phyloP scores from a whole-genome alignment of 228 moss, liverwort and hornwort species.

The Sphagnum magellanicum region DNA sequence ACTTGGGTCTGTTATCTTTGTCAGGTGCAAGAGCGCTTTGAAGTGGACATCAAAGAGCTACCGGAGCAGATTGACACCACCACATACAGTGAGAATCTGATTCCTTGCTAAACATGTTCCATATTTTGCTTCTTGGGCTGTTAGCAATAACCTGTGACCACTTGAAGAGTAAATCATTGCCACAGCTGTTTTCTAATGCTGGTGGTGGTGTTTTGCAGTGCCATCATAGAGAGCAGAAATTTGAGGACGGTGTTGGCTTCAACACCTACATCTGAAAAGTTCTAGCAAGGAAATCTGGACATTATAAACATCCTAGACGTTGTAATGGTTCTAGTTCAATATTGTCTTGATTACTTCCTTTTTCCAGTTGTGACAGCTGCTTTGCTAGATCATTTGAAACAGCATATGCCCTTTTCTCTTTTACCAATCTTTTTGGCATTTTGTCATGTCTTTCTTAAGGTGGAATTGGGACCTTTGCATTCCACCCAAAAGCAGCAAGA shows the following conservation, averaged over 20 bases:
- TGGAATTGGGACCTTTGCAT: too few relatives aligned
- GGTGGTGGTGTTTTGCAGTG: background rate
- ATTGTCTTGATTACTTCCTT: too few relatives aligned
- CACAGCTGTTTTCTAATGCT: background rate
- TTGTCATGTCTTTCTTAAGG: too few relatives aligned
- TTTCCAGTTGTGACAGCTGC: too few relatives aligned
- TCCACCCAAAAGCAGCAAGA: too few relatives aligned
- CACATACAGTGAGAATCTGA: conserved; percentile 64
- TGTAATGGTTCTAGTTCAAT: too few relatives aligned
- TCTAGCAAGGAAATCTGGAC: too few relatives aligned
- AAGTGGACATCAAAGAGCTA: conserved; percentile 92
- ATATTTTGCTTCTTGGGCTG: background rate
- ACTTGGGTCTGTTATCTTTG: background rate
- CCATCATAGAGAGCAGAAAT: background rate
- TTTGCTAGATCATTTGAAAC: too few relatives aligned
- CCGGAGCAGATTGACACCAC: conserved; percentile 95
- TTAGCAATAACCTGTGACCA: background rate
- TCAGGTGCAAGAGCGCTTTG: conserved; percentile 96
- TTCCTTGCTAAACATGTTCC: background rate
- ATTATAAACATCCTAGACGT: too few relatives aligned
- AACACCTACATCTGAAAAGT: too few relatives aligned
- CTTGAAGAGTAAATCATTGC: background rate
- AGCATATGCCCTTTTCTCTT: too few relatives aligned
- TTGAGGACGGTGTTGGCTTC: background rate
- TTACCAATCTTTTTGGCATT: too few relatives aligned